A percentile compares a stretch with the other conserved stretches of the same genome.
phyloP scores from a whole-genome alignment of 106 monocot genomes.

The Acanthochlamys bracteata region DNA sequence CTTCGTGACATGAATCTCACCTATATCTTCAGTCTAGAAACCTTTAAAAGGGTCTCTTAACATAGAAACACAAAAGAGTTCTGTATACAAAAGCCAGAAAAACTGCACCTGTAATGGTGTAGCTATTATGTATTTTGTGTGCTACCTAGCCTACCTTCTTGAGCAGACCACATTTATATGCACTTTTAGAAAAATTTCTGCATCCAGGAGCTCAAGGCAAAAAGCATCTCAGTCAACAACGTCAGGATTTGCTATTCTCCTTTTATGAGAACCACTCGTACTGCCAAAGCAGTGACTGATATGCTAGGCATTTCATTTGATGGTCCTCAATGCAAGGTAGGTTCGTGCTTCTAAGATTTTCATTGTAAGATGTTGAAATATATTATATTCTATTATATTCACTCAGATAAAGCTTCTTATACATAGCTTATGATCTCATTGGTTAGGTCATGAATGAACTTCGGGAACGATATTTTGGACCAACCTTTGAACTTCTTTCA shows the following conservation, averaged over 20 bases:
- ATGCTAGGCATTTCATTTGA: slow-evolving; percentile 59
- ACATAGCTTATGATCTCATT: neutral
- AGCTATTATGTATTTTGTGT: too few relatives aligned
- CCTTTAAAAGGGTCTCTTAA: too few relatives aligned
- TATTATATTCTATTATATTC: neutral
- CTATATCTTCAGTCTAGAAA: too few relatives aligned
- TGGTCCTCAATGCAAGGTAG: slow-evolving; percentile 46
- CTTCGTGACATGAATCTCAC: too few relatives aligned
- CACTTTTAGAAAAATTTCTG: neutral
- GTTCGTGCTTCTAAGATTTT: neutral
- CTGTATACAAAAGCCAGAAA: too few relatives aligned
- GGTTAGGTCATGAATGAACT: slow-evolving; percentile 57
- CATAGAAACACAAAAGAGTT: too few relatives aligned
- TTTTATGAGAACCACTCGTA: slow-evolving; percentile 70
- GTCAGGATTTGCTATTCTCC: slow-evolving; percentile 78
- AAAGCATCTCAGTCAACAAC: slow-evolving; percentile 31
- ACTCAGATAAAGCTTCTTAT: neutral
- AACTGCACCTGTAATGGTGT: too few relatives aligned
- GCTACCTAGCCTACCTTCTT: too few relatives aligned
- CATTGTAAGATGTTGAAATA: neutral
- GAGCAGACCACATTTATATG: neutral
- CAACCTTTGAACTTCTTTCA: slow-evolving; percentile 67
- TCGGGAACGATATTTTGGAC: slow-evolving; percentile 78
- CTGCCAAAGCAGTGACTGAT: slow-evolving; percentile 67
- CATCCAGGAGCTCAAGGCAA: slow-evolving; percentile 53